These are phyloP conservation scores for Bipolaris victoriae DNA, from an alignment of 2,329 filamentous ascomycete species.

Conservation along the genomic window DNA sequence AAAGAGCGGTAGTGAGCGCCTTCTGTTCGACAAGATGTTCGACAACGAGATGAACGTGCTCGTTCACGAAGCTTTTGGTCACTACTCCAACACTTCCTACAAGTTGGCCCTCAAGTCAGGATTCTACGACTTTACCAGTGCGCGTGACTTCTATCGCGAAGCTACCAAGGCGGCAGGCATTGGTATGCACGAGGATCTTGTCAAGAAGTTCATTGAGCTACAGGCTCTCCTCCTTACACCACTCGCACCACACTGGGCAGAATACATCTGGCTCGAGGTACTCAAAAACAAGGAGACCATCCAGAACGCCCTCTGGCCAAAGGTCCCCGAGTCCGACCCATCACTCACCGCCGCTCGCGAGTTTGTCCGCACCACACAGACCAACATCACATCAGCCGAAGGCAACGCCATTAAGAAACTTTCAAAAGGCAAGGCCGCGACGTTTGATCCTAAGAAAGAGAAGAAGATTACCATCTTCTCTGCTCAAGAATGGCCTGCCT, in stretches of 20 bases:
- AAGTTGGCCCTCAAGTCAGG: slow-evolving; percentile 59
- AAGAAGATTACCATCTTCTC: slow-evolving; percentile 91
- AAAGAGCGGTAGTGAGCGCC: slow-evolving; percentile 66
- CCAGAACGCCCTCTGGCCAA: slow-evolving; percentile 78
- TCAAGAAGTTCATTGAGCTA: slow-evolving; percentile 81
- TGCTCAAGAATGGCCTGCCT: slow-evolving; percentile 79
- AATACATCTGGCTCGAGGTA: slow-evolving; percentile 93
- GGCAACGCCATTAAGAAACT: slow-evolving; percentile 84
- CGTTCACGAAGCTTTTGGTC: slow-evolving; percentile 76
- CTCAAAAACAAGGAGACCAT: slow-evolving; percentile 77
- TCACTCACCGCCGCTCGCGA: slow-evolving; percentile 77
- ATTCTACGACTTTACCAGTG: slow-evolving; percentile 88
- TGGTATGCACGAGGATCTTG: slow-evolving; percentile 83
- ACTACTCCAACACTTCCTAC: slow-evolving; percentile 66
- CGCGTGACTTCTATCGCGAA: slow-evolving; percentile 90
- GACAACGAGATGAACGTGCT: slow-evolving; percentile 89
- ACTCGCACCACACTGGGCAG: slow-evolving; percentile 90
- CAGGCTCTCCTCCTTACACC: slow-evolving; percentile 83
- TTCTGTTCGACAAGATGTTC: slow-evolving; percentile 87
- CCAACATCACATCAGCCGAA: slow-evolving; percentile 86
- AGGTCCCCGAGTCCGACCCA: slow-evolving; percentile 68
- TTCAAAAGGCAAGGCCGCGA: slow-evolving; percentile 84
- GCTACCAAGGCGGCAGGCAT: slow-evolving; percentile 75
- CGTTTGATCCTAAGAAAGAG: slow-evolving; percentile 87
- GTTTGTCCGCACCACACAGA: slow-evolving; percentile 77